Conservation (phyloP, 306 rosid genomes). For the Mimosa bimucronata region DNA sequence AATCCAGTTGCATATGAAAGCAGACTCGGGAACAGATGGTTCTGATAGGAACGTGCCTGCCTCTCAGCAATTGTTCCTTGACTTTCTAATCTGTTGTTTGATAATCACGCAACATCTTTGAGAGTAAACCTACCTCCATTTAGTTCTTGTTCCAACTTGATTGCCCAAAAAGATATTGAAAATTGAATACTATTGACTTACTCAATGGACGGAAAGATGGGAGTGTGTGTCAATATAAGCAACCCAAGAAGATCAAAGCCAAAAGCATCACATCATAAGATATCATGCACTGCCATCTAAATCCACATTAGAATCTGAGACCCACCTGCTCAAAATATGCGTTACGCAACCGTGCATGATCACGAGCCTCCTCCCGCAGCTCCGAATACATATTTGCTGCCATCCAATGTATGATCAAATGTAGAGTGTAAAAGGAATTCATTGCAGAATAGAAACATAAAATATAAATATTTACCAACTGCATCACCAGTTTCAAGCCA, state of each 20-base stretch:
- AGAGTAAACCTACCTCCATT: neutral
- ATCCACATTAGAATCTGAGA: slow-evolving; percentile 29
- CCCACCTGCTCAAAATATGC: slow-evolving; percentile 95
- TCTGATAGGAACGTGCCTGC: slow-evolving; percentile 33
- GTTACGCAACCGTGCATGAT: slow-evolving; percentile 94
- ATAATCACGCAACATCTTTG: slow-evolving; percentile 20
- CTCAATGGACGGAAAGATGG: neutral
- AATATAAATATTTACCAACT: slow-evolving; percentile 82
- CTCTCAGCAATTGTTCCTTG: slow-evolving; percentile 33
- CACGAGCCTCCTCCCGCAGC: slow-evolving; percentile 96
- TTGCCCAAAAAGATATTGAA: neutral
- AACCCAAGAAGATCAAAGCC: slow-evolving; percentile 3
- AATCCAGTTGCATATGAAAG: slow-evolving; percentile 13
- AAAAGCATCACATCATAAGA: slow-evolving; percentile 21
- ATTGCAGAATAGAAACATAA: slow-evolving; percentile 44
- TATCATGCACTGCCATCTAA: slow-evolving; percentile 14
- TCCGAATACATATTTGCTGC: slow-evolving; percentile 94
- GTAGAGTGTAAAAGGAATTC: slow-evolving; percentile 38
- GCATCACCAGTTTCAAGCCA: slow-evolving; percentile 99
- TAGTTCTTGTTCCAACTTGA: slow-evolving; percentile 2
- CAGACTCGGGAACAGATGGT: slow-evolving; percentile 9
- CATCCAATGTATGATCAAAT: slow-evolving; percentile 62
- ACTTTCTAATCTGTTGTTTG: slow-evolving; percentile 9
- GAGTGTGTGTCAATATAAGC: neutral
- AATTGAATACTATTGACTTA: neutral